These are phyloP conservation scores for Phytophthora hybrid DNA, from an alignment of 352 stramenopile genomes.

Conservation along the genomic window DNA sequence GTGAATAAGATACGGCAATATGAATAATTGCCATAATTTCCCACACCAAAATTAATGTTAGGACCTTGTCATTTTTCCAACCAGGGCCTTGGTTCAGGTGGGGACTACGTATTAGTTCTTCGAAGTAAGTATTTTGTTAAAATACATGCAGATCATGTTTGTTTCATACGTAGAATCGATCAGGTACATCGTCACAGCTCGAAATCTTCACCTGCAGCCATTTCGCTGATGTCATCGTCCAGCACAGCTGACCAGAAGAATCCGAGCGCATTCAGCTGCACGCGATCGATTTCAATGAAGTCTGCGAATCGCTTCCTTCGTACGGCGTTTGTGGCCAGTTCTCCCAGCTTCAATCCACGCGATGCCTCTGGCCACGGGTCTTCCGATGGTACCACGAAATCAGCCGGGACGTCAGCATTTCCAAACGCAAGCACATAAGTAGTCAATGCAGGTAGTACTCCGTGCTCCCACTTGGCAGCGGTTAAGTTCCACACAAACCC, in stretches of 20 bases:
- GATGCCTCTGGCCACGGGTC: slow-evolving; percentile 50
- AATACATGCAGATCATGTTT: no score
- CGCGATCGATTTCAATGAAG: slow-evolving; percentile 63
- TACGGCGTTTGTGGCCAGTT: slow-evolving; percentile 34
- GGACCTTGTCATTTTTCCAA: no score
- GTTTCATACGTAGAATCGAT: not conserved
- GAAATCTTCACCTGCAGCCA: not conserved
- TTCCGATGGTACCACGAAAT: slow-evolving; percentile 62
- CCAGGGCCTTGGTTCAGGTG: no score
- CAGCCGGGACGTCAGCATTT: slow-evolving; percentile 40
- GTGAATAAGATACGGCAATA: no score
- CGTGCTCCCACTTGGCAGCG: slow-evolving; percentile 54
- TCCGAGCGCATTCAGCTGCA: slow-evolving; percentile 54
- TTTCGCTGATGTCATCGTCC: slow-evolving; percentile 10
- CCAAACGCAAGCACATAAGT: slow-evolving; percentile 51
- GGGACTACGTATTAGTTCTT: no score
- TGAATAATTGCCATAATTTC: no score
- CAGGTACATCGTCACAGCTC: not conserved
- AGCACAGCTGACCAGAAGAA: slow-evolving; percentile 53
- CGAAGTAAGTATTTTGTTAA: no score
- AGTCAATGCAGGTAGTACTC: slow-evolving; percentile 55
- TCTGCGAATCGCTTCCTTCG: slow-evolving; percentile 45
- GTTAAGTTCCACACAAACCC: slow-evolving; percentile 65
- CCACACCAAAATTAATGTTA: no score
- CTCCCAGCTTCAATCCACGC: slow-evolving; percentile 48